Percentiles rank a stretch among this genome's conserved stretches.
phyloP scores from a whole-genome alignment of 805 yeast species.

The Ogataea chonburiensis region DNA sequence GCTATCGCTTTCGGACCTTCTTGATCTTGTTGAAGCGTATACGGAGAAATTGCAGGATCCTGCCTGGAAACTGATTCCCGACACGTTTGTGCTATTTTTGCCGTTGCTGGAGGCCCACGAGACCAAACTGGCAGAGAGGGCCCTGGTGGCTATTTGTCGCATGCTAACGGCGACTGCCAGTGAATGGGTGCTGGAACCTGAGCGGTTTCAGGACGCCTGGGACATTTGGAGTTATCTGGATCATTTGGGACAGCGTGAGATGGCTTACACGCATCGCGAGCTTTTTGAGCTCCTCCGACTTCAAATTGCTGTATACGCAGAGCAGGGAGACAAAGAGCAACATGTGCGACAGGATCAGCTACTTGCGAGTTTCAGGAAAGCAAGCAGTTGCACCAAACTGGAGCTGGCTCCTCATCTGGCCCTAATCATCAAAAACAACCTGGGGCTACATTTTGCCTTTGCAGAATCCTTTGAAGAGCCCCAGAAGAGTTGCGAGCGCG shows the following conservation, averaged over 20 bases:
- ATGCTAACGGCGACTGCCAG: slow-evolving; percentile 30
- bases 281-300: slow-evolving; percentile 34
- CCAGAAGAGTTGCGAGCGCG: slow-evolving; percentile 38
- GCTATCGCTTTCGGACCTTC: neutral
- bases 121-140: slow-evolving; percentile 41
- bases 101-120: slow-evolving; percentile 20
- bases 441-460: slow-evolving; percentile 34
- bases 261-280: slow-evolving; percentile 41
- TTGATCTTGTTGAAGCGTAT: neutral
- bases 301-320: slow-evolving; percentile 30
- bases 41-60: neutral
- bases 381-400: slow-evolving; percentile 26
- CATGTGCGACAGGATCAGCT: slow-evolving; percentile 3
- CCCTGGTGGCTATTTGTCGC: slow-evolving; percentile 36
- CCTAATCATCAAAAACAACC: slow-evolving; percentile 11
- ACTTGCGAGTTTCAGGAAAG: slow-evolving; percentile 12
- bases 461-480: slow-evolving; percentile 35
- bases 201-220: slow-evolving; percentile 10
- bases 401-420: slow-evolving; percentile 21
- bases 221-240: slow-evolving; percentile 50
- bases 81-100: neutral
- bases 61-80: neutral
- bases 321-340: slow-evolving; percentile 11
- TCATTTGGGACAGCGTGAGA: slow-evolving; percentile 38
- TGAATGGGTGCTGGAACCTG: slow-evolving; percentile 28